Conservation (phyloP, 305 asterid species). For the Fraxinus latifolia region DNA sequence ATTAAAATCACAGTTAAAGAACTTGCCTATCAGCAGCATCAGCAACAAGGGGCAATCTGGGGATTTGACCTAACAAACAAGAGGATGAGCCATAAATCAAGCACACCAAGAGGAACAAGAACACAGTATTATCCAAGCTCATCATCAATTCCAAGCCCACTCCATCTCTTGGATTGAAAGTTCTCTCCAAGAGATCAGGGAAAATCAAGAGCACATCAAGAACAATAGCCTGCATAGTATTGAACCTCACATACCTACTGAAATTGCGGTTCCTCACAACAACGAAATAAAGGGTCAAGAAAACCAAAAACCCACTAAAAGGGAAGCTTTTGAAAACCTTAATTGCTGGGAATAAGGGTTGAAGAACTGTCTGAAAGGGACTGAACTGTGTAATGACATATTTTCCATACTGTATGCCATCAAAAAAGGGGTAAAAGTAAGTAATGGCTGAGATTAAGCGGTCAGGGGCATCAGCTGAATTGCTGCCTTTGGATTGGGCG, state of each 20-base stretch:
- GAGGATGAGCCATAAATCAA: constrained; percentile 79
- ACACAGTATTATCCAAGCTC: constrained; percentile 94
- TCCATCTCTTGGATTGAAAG: constrained; percentile 72
- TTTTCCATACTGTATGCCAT: constrained; percentile 84
- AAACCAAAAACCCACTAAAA: constrained; percentile 68
- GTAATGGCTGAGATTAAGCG: constrained; percentile 79
- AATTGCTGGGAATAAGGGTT: constrained; percentile 82
- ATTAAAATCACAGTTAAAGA: constrained; percentile 20
- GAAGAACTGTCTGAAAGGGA: constrained; percentile 60
- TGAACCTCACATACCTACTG: constrained; percentile 89
- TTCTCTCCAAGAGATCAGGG: constrained; percentile 86
- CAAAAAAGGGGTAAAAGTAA: constrained; percentile 94
- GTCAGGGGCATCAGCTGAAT: constrained; percentile 77
- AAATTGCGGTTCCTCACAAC: constrained; percentile 81
- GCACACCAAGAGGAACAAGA: constrained; percentile 66
- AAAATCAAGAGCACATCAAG: constrained; percentile 89
- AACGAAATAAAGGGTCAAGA: constrained; percentile 73
- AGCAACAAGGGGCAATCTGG: constrained; percentile 89
- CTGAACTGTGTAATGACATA: constrained; percentile 71
- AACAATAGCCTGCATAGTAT: constrained; percentile 96
- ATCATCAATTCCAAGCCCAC: constrained; percentile 75
- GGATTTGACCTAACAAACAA: constrained; percentile 74
- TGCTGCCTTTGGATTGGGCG: constrained; percentile 53
- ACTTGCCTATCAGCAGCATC: constrained; percentile 99
- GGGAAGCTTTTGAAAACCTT: constrained; percentile 85